phyloP scores from a whole-genome alignment of 78 protist genomes.

The Dictyostelium brefeldianum region DNA sequence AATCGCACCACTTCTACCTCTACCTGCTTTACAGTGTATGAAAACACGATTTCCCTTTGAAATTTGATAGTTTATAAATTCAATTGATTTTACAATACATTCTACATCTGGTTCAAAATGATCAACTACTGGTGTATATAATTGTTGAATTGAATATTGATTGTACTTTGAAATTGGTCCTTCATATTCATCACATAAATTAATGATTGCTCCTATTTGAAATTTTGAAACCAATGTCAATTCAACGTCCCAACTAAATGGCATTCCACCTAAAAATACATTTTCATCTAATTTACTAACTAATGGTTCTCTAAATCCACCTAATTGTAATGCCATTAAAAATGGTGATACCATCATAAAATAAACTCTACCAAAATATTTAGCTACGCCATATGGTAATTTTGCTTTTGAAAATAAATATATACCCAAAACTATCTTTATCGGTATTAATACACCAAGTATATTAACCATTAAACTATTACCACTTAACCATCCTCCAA shows the following conservation, averaged over 20 bases:
- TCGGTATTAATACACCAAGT: not conserved
- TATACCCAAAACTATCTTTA: constrained; percentile 38
- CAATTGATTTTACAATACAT: not conserved
- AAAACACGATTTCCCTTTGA: constrained; percentile 42
- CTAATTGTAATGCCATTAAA: not conserved
- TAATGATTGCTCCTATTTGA: constrained; percentile 37
- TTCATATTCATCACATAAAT: constrained; percentile 73
- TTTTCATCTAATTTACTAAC: constrained; percentile 38
- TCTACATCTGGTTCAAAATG: constrained; percentile 67
- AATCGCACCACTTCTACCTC: constrained; percentile 78
- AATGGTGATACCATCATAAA: constrained; percentile 32
- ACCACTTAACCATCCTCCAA: no score
- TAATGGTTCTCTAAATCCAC: constrained; percentile 47
- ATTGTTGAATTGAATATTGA: constrained; percentile 21
- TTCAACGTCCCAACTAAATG: constrained; percentile 13
- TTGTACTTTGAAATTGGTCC: constrained; percentile 45
- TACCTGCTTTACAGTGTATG: constrained; percentile 82
- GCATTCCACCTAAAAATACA: constrained; percentile 75
- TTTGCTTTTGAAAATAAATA: constrained; percentile 61
- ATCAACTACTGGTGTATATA: constrained; percentile 57
- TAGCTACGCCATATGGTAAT: constrained; percentile 56
- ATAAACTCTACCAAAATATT: constrained; percentile 49
- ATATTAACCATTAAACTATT: not conserved
- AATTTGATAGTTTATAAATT: constrained; percentile 38
- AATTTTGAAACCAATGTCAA: not conserved